phyloP scores from a whole-genome alignment of 2,329 filamentous ascomycete species.

The Xylaria sp. region DNA sequence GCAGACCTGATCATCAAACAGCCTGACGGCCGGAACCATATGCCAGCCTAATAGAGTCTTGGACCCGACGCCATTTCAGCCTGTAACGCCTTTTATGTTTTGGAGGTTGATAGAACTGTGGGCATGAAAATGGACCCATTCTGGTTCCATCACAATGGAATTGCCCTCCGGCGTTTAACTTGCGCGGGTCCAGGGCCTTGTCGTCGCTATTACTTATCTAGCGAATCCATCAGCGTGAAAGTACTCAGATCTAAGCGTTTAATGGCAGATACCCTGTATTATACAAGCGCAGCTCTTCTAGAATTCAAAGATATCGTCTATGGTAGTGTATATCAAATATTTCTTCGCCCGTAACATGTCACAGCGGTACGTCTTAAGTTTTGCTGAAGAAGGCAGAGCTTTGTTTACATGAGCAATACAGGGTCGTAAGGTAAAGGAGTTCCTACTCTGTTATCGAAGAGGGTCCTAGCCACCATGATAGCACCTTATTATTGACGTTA shows the following conservation, averaged over 20 bases:
- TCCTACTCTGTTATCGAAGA: background rate
- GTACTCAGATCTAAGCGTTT: background rate
- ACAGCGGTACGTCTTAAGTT: background rate
- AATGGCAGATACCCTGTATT: background rate
- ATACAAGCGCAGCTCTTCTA: too few species aligned
- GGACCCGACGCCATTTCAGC: background rate
- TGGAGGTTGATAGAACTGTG: background rate
- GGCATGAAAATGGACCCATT: background rate
- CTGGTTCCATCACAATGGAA: background rate
- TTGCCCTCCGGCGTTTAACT: background rate
- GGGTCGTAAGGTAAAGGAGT: background rate
- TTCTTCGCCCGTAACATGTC: too few species aligned
- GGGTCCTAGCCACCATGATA: background rate
- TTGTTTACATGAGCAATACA: background rate
- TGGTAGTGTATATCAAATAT: background rate
- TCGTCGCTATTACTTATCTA: background rate
- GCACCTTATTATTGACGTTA: background rate
- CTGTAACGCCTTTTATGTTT: background rate
- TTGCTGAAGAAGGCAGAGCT: background rate
- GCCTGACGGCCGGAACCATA: constrained; percentile 3
- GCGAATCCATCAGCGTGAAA: background rate
- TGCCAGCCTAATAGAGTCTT: constrained; percentile 8
- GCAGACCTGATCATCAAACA: constrained; percentile 5
- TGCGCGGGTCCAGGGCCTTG: background rate
- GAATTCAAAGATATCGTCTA: background rate